Evolutionary conservation across 2,329 filamentous ascomycete species (phyloP), one percentile per base, ranked within the genome.

Genomic region (Aspergillus persii): DNA sequence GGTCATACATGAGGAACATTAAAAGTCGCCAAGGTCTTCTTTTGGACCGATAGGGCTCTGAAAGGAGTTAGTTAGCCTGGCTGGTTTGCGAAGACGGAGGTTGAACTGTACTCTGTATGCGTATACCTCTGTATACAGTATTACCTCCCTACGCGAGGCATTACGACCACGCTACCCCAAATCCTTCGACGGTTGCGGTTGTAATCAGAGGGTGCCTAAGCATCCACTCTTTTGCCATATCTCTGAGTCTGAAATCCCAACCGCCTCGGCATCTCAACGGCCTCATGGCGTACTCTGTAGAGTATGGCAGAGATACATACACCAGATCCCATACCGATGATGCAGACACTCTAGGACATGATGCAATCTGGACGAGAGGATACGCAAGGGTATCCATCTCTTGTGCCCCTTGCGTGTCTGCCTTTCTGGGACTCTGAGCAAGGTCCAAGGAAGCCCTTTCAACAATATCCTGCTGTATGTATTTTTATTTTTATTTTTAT

Each of bases 291-390:
- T 23, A 23, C 18, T 23, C 18, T 23, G 18, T 23, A 23, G 18
- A 23, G 18, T 23, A 23, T 23, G 18, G 18, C 18, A 23, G 18
- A 23, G 18, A 23, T 23, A 23, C 2, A 23, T 23, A 23, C 18
- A 23, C 18, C 18, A 23, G 18, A 23, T 23, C 18, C 18, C 18
- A 56, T 59, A 30, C 50, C 53, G 48, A 63, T 61, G 51, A 63
- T 61, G 61, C 61, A 58, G 50, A 57, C 52, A 63, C 56, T 61
- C 49, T 15, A 26, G 18, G n/a, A 26, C 41, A 57, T 63, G 61
- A 63, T 61, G 61, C 59, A 59, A 63, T 63, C 8, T 12, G 50
- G 11, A 50, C 41, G 44, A 11, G 8, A 26, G 44, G 44, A 23
- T 26, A 8, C 3, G n/a, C 4, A 39, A 47, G 26, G 44, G 18